Conservation (phyloP, 495 filamentous ascomycete genomes). For the Zalerion maritima region DNA sequence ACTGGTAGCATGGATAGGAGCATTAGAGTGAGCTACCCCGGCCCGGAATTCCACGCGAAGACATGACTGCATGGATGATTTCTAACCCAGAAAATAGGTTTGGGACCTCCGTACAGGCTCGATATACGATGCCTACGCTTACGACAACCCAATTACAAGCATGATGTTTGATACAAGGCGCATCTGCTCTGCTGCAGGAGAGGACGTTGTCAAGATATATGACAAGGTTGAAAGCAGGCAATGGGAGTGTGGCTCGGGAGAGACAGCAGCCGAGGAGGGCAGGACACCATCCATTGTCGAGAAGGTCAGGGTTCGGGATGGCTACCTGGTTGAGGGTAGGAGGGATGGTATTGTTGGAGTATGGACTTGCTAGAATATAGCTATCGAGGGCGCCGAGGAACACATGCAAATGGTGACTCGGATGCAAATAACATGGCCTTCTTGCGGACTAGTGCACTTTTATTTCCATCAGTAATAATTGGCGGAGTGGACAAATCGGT, state of each 20-base stretch:
- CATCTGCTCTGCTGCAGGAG: slow-evolving; percentile 81
- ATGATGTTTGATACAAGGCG: slow-evolving; percentile 95
- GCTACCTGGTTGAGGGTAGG: slow-evolving; percentile 83
- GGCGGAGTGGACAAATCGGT: too few species aligned
- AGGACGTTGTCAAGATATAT: slow-evolving; percentile 91
- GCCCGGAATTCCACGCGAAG: background rate
- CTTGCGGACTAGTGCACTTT: too few species aligned
- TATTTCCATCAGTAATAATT: too few species aligned
- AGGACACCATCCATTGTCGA: slow-evolving; percentile 59
- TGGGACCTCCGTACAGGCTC: slow-evolving; percentile 97
- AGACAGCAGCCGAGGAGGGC: slow-evolving; percentile 45
- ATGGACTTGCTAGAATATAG: slow-evolving; percentile 59
- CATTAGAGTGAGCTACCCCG: slow-evolving; percentile 57
- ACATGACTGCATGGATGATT: slow-evolving; percentile 3
- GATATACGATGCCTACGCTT: slow-evolving; percentile 92
- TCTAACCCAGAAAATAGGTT: slow-evolving; percentile 46
- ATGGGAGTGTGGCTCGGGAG: slow-evolving; percentile 90
- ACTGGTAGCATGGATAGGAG: slow-evolving; percentile 90
- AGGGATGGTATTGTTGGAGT: slow-evolving; percentile 79
- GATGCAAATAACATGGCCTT: too few species aligned
- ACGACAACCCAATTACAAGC: slow-evolving; percentile 81
- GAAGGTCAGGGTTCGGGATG: slow-evolving; percentile 80
- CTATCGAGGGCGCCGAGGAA: too few species aligned
- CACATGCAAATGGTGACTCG: too few species aligned
- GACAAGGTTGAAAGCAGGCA: slow-evolving; percentile 92